Evolutionary conservation across 768 basidiomycete genomes (phyloP).

Genomic region (Dictyophora rubrovolvata): DNA sequence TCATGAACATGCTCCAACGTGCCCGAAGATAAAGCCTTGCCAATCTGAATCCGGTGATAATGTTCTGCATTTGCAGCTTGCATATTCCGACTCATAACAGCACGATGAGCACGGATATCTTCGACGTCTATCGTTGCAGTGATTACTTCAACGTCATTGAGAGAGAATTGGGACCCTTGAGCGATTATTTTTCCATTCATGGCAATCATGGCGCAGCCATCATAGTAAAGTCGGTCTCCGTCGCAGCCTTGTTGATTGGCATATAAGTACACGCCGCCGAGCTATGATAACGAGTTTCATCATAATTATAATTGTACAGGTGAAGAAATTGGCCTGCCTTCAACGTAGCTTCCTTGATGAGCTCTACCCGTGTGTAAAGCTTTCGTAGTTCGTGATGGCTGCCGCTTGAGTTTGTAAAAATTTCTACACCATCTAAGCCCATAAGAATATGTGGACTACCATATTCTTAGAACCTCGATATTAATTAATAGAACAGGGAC

Average conservation of each 20-base stretch:
- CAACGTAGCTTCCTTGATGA: slow-evolving; percentile 93
- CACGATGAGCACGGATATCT: slow-evolving; percentile 84
- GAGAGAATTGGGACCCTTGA: slow-evolving; percentile 94
- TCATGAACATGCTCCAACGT: slow-evolving; percentile 46
- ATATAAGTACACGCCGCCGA: slow-evolving; percentile 94
- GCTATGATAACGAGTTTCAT: slow-evolving; percentile 32
- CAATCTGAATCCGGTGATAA: slow-evolving; percentile 77
- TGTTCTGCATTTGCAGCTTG: slow-evolving; percentile 70
- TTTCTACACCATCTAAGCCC: slow-evolving; percentile 98
- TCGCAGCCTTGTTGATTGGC: slow-evolving; percentile 99
- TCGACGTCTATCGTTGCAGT: slow-evolving; percentile 96
- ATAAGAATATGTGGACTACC: slow-evolving; percentile 89
- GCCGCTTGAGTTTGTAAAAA: slow-evolving; percentile 97
- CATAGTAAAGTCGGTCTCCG: slow-evolving; percentile 95
- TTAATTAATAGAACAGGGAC: background rate
- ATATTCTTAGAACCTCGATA: background rate
- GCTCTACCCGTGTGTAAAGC: slow-evolving; percentile 77
- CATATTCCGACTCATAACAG: slow-evolving; percentile 75
- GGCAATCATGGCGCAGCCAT: slow-evolving; percentile 93
- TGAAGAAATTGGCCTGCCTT: slow-evolving; percentile 45
- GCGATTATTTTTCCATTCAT: slow-evolving; percentile 88
- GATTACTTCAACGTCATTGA: slow-evolving; percentile 93
- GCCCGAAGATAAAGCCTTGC: slow-evolving; percentile 68
- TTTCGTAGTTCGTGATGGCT: slow-evolving; percentile 99
- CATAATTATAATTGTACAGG: background rate